Evolutionary conservation across 2,329 filamentous ascomycete genomes (phyloP), one percentile per base, ranked within the genome.

Genomic region (Zymoseptoria tritici): DNA sequence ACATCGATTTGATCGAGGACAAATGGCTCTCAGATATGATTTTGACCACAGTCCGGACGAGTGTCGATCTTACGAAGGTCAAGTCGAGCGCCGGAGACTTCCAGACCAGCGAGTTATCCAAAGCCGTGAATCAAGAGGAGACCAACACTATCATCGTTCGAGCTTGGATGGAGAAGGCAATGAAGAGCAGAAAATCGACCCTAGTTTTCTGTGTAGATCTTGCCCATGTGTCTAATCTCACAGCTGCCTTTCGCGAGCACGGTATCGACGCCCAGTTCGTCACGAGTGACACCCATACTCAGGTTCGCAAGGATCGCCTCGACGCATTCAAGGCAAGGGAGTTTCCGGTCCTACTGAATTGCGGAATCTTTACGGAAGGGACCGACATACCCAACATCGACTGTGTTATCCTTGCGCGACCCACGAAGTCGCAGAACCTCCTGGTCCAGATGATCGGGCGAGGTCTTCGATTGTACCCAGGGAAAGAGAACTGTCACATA

Each of bases 341-440:
- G 51, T 97, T 90, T 63, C 90, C 91, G 0, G 90, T 99, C 0
- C 81, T 99, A 13, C 77, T 99, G 56, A 99, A 99, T 72, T 97
- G 94, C 70, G 92, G 92, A 8, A 89, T 99, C 49, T 97, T 96
- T 70, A 97, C 93, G 0, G 94, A 99, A 77, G 94, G 94, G 2
- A 99, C 94, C 0, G 94, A 99, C 70, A 96, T 99, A 31, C 94
- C 95, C 5, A 97, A 96, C 72, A 90, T 99, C 65, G 94, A 99
- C 76, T 97, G 94, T 71, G 84, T 99, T 22, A 72, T 99, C 8
- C 81, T 99, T 8, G 91, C 89, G 3, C 81, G 94, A 22, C 94
- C 94, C 0, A 99, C 94, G 1, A 86, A 87, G 66, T 97, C 94
- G 16, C 85, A 89, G n/a, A 97, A 97, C 67, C 78, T 99, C 2